These are phyloP conservation scores for Deinandra increscens DNA, from an alignment of 129 eudicot genomes.

Conservation along the genomic window DNA sequence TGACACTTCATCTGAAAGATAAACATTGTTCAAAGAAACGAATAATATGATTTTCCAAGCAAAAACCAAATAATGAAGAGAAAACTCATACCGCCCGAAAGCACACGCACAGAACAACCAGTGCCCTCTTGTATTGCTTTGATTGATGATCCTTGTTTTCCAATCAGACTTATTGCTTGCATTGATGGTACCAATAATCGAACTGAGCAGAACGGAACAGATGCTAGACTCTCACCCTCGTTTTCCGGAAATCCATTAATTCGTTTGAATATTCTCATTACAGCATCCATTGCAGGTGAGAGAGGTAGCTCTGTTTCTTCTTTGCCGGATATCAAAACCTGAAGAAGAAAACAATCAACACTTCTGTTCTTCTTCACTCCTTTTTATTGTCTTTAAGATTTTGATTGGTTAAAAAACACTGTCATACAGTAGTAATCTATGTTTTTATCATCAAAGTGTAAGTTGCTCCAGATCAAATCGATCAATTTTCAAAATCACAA, in stretches of 20 bases:
- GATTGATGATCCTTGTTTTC: slow-evolving; percentile 76
- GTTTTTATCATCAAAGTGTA: background rate
- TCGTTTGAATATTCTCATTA: slow-evolving; percentile 65
- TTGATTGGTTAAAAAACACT: background rate
- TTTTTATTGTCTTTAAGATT: background rate
- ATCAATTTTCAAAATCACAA: background rate
- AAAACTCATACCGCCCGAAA: slow-evolving; percentile 53
- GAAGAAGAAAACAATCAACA: background rate
- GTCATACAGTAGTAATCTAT: background rate
- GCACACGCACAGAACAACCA: slow-evolving; percentile 72
- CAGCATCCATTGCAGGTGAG: slow-evolving; percentile 96
- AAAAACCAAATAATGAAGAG: slow-evolving; percentile 2
- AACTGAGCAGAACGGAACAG: slow-evolving; percentile 53
- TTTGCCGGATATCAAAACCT: slow-evolving; percentile 85
- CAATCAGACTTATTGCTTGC: slow-evolving; percentile 74
- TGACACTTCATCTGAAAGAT: slow-evolving; percentile 57
- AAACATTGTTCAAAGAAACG: background rate
- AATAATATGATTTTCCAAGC: background rate
- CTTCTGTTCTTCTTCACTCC: background rate
- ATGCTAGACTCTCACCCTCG: slow-evolving; percentile 43
- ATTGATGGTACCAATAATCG: slow-evolving; percentile 63
- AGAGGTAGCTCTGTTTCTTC: slow-evolving; percentile 74
- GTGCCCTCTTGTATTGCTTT: slow-evolving; percentile 73
- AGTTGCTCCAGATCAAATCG: background rate
- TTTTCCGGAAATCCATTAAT: slow-evolving; percentile 58